Base-by-base conservation (phyloP, 2,329 filamentous ascomycete genomes). In the Chaetomiaceae sp. region DNA sequence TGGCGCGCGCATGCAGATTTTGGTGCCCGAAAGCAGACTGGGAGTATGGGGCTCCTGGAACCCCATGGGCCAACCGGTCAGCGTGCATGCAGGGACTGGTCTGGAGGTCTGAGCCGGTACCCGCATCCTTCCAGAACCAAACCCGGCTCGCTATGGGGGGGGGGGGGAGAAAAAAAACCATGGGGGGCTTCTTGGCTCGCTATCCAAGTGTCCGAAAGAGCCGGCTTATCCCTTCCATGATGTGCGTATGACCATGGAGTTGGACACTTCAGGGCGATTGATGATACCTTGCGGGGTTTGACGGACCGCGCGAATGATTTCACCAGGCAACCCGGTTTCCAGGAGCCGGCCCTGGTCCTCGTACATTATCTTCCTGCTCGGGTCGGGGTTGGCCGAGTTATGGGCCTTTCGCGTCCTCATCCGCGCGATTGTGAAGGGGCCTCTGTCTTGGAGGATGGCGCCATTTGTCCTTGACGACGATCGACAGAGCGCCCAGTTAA, bases 391-490 rank as follows among this genome's bases (percentile, higher is more conserved):
- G 23, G 51, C 38, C 40, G 36, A 21, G 27, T 25, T 21, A 40
- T 53, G 51, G 45, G 38, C 33, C n/a, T 20, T 48, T 25, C 40
- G 32, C 14, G 18, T 18, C 8, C 32, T 48, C 16, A 13, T 48
- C 34, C 40, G 45, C 33, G 25, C 33, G 29, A 29, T 13, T 23
- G 25, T 32, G n/a, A 20, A 40, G 18, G 40, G 32, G n/a, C 11
- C 18, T n/a, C 32, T 18, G 14, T 7, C 29, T n/a, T 29, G 33
- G 40, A 44, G 46, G 29, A 57, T 57, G 55, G 48, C 55, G 27
- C 55, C 55, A 2, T 55, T 52, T 16, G 37, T 57, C 10, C 33
- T 52, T 33, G 55, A 57, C 48, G 51, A 54, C 29, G 51, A 48
- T n/a, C 52, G 18, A 23, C 47, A 42, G 21, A 47, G 25, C 41